Conservation (phyloP, 2,329 filamentous ascomycete species). For the Trichoderma sp. region DNA sequence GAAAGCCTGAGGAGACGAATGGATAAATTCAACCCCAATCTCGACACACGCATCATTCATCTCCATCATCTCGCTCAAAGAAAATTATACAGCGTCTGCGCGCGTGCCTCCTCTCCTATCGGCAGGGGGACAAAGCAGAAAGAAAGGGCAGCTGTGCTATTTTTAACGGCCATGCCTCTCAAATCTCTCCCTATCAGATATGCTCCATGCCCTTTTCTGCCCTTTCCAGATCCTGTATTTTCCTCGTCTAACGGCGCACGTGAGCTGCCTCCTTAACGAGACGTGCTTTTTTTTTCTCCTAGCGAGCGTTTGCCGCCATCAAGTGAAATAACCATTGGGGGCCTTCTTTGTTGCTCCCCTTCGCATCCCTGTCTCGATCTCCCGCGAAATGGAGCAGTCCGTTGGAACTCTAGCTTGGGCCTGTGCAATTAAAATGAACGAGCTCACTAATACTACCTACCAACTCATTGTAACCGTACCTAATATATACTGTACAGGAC, state of each 20-base stretch:
- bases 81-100: not conserved
- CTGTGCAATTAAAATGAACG: conserved; percentile 7
- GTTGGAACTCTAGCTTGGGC: not conserved
- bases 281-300: not conserved
- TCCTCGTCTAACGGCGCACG: not conserved
- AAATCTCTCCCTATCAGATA: not conserved
- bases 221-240: not conserved
- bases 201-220: not conserved
- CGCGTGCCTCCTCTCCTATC: not conserved
- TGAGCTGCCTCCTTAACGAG: conserved; percentile 10
- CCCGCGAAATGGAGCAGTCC: not conserved
- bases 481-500: too few relatives aligned
- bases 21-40: not conserved
- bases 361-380: conserved; percentile 3
- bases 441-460: not conserved
- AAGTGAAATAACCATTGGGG: not conserved
- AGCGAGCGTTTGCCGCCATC: not conserved
- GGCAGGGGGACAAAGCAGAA: not conserved
- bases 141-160: not conserved
- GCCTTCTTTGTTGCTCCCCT: not conserved
- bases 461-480: not conserved
- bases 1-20: not conserved
- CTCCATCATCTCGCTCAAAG: not conserved
- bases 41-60: not conserved
- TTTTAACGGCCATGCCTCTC: not conserved